Percentiles rank a stretch among this genome's conserved stretches.
These are phyloP conservation scores for Pythium dissimile DNA, from an alignment of 352 stramenopile genomes.

Conservation along the genomic window DNA sequence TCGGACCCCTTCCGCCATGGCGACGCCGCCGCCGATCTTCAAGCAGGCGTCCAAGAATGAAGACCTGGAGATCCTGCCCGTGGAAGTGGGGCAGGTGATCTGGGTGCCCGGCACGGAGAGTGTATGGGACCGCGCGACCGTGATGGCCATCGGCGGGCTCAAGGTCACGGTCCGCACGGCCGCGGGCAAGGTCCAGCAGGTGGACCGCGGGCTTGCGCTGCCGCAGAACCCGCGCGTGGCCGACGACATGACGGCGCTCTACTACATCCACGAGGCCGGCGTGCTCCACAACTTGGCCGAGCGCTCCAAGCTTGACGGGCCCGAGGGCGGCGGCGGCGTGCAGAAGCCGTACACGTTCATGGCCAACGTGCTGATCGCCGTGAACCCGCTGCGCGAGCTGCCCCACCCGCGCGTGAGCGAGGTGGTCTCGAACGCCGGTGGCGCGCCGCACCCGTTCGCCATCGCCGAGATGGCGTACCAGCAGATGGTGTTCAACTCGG, in stretches of 20 bases:
- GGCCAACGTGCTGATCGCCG: constrained; percentile 91
- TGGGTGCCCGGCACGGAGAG: constrained; percentile 72
- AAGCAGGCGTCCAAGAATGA: constrained; percentile 71
- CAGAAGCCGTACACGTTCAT: constrained; percentile 93
- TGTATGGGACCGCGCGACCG: constrained; percentile 74
- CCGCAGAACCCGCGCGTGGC: constrained; percentile 80
- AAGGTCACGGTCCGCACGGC: constrained; percentile 84
- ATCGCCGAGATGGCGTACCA: constrained; percentile 90
- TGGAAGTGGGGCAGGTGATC: constrained; percentile 65
- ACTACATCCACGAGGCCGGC: constrained; percentile 93
- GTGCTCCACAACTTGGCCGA: constrained; percentile 95
- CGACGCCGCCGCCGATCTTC: constrained; percentile 61
- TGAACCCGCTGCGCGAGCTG: constrained; percentile 88
- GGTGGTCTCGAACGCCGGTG: constrained; percentile 68
- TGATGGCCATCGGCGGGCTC: constrained; percentile 84
- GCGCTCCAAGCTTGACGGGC: constrained; percentile 83
- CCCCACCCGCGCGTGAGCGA: constrained; percentile 77
- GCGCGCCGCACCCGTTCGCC: constrained; percentile 79
- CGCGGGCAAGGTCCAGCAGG: constrained; percentile 82
- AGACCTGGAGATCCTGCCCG: constrained; percentile 62
- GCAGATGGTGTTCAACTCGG: constrained; percentile 89
- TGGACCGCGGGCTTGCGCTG: constrained; percentile 69
- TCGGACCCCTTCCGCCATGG: constrained; percentile 29
- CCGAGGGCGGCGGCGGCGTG: constrained; percentile 38
- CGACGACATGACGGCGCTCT: constrained; percentile 94